Conservation (phyloP, 2,329 filamentous ascomycete species). For the Gyromitra esculenta region DNA sequence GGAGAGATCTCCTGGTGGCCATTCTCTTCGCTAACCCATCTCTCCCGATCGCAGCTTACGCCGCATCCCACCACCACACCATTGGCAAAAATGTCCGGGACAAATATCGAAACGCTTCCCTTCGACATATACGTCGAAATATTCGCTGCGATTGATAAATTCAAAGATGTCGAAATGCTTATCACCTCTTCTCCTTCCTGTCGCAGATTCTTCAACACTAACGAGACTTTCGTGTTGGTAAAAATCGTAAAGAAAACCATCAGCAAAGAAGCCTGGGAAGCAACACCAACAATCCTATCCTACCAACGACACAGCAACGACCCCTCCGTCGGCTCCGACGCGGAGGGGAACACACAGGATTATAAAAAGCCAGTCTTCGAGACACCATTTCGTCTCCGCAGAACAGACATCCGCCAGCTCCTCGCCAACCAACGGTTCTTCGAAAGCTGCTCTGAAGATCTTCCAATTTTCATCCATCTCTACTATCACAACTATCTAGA, state of each 20-base stretch:
- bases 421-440: conserved; percentile 18
- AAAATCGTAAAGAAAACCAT: conserved; percentile 1
- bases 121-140: conserved; percentile 8
- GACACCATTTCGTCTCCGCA: not conserved
- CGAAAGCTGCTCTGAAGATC: not conserved
- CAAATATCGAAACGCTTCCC: conserved; percentile 5
- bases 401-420: conserved; percentile 11
- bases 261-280: not conserved
- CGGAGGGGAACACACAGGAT: not conserved
- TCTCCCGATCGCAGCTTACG: no score
- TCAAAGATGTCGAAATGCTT: not conserved
- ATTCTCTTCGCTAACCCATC: no score
- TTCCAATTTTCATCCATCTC: not conserved
- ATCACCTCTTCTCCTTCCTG: not conserved
- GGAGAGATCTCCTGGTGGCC: no score
- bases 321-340: not conserved
- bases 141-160: conserved; percentile 7
- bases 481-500: not conserved
- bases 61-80: not conserved
- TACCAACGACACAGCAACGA: conserved; percentile 4
- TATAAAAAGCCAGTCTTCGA: not conserved
- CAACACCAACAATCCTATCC: not conserved
- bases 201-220: conserved; percentile 4
- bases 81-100: not conserved
- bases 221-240: not conserved